phyloP scores from a whole-genome alignment of 2,329 filamentous ascomycete genomes.

The Calonectria leucothoes region DNA sequence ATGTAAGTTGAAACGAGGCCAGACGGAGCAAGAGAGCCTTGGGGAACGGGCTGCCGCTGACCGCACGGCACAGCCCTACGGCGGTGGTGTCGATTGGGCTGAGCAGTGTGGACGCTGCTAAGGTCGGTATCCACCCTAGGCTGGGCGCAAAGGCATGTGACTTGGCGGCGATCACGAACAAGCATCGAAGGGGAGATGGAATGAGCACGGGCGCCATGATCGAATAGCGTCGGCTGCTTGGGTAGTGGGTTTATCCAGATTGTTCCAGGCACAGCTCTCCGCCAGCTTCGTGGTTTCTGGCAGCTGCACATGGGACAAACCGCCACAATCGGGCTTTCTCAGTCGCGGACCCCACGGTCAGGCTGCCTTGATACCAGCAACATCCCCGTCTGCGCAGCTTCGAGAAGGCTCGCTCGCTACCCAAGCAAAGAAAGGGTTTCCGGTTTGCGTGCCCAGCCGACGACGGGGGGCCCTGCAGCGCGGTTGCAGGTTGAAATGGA shows the following conservation, averaged over 20 bases:
- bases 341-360: constrained; percentile 23
- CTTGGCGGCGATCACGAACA: background rate
- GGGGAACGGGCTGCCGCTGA: background rate
- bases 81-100: background rate
- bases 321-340: constrained; percentile 33
- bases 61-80: constrained; percentile 2
- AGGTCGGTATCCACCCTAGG: background rate
- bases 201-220: background rate
- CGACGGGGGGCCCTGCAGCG: constrained; percentile 25
- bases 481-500: background rate
- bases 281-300: background rate
- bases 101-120: background rate
- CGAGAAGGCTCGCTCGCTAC: constrained; percentile 12
- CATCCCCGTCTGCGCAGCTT: constrained; percentile 21
- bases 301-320: background rate
- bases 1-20: background rate
- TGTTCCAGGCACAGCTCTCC: background rate
- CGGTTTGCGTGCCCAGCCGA: constrained; percentile 24
- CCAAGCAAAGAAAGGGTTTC: constrained; percentile 13
- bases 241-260: background rate
- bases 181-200: background rate
- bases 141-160: background rate
- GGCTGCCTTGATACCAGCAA: constrained; percentile 28
- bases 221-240: background rate
- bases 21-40: background rate